Percentiles rank a stretch among this genome's conserved stretches.
These are phyloP conservation scores for Drosera spatulata DNA, from an alignment of 179 eudicot species.

Conservation along the genomic window DNA sequence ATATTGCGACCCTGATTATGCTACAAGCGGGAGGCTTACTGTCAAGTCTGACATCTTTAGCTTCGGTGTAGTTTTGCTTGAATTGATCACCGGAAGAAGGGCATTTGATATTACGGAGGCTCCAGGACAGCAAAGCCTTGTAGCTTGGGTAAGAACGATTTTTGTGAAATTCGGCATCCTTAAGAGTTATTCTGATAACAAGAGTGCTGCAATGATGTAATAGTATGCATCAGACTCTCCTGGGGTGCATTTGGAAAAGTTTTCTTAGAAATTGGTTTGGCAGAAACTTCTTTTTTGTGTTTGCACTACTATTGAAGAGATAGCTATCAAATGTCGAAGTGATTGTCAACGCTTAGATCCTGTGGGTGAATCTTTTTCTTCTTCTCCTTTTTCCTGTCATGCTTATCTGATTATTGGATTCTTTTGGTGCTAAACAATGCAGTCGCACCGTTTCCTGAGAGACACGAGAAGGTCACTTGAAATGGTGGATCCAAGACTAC, in stretches of 20 bases:
- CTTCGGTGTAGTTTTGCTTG: conserved; percentile 85
- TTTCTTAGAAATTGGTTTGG: no score
- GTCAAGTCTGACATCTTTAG: conserved; percentile 77
- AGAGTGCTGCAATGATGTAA: no score
- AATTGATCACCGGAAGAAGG: conserved; percentile 70
- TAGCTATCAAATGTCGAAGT: no score
- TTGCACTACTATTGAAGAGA: no score
- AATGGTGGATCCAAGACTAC: conserved; percentile 58
- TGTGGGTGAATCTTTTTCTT: no score
- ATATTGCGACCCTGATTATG: conserved; percentile 94
- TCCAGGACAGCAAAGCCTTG: conserved; percentile 52
- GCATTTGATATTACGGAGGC: conserved; percentile 40
- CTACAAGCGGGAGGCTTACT: conserved; percentile 71
- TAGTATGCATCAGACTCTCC: no score
- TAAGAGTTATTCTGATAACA: no score
- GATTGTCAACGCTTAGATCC: no score
- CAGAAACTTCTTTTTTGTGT: no score
- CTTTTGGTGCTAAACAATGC: conserved; percentile 9
- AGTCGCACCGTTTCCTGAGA: conserved; percentile 57
- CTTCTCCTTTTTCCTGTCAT: no score
- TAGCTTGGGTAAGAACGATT: conserved; percentile 46
- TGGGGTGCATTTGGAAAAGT: no score
- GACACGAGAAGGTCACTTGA: conserved; percentile 44
- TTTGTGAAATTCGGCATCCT: no score
- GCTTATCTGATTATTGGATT: background rate